Percentiles rank a stretch among this genome's conserved stretches.
Evolutionary conservation across 192 early-diverging fungal species (phyloP).

Genomic region (Thamnidium elegans): DNA sequence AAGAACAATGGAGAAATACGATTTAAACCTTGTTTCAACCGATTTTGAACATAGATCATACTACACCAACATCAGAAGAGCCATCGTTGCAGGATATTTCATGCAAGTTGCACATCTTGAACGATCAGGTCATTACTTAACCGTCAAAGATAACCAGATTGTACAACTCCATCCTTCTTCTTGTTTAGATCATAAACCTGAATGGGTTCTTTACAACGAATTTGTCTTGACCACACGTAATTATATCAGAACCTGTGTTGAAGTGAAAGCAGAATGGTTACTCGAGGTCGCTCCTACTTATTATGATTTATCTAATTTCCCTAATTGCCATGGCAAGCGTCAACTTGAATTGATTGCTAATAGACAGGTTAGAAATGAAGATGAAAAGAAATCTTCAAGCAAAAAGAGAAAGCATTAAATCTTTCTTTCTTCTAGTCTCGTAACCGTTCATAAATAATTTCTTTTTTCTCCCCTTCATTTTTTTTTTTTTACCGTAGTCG

Average conservation of each 20-base stretch:
- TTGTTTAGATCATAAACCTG: constrained; percentile 84
- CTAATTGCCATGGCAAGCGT: constrained; percentile 87
- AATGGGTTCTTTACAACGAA: constrained; percentile 99
- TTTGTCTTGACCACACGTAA: constrained; percentile 96
- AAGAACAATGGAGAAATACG: constrained; percentile 74
- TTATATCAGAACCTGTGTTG: constrained; percentile 93
- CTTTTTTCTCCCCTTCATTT: too few relatives aligned
- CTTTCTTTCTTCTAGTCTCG: too few relatives aligned
- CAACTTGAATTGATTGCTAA: constrained; percentile 69
- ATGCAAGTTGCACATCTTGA: constrained; percentile 98
- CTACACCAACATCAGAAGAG: constrained; percentile 86
- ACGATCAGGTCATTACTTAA: constrained; percentile 83
- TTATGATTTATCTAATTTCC: constrained; percentile 90
- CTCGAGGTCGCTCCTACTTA: constrained; percentile 84
- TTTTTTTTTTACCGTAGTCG: too few relatives aligned
- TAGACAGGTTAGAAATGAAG: constrained; percentile 47
- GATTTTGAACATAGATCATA: constrained; percentile 70
- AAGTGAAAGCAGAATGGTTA: constrained; percentile 85
- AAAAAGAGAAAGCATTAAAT: constrained; percentile 39
- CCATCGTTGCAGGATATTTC: constrained; percentile 91
- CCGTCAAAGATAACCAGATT: constrained; percentile 95
- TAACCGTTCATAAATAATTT: too few relatives aligned
- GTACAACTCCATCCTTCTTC: constrained; percentile 94
- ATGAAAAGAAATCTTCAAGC: constrained; percentile 38
- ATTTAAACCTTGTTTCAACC: constrained; percentile 67